These are phyloP conservation scores for Saxophila tyrrhenica DNA, from an alignment of 495 filamentous ascomycete genomes.

Conservation along the genomic window DNA sequence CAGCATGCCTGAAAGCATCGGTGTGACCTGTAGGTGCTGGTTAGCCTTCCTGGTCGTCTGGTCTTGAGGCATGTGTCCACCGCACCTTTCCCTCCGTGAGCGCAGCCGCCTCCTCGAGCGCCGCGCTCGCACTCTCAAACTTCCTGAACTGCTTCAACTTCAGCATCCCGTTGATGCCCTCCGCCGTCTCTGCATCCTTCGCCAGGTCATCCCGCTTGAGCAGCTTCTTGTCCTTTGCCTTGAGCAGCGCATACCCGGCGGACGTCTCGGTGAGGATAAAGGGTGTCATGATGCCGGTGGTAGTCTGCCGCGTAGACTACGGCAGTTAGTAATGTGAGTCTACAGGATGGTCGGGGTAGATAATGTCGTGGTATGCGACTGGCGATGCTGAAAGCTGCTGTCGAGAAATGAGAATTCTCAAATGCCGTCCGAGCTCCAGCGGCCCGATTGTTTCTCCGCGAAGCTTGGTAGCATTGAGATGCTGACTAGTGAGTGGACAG, in stretches of 20 bases:
- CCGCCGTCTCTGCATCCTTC: slow-evolving; percentile 62
- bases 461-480: too few species aligned
- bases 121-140: slow-evolving; percentile 81
- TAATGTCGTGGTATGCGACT: background rate
- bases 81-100: slow-evolving; percentile 71
- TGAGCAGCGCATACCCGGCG: slow-evolving; percentile 94
- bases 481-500: too few species aligned
- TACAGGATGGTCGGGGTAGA: background rate
- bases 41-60: background rate
- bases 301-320: background rate
- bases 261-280: slow-evolving; percentile 70
- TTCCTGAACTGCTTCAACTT: slow-evolving; percentile 95
- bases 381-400: background rate
- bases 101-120: slow-evolving; percentile 77
- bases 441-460: too few species aligned
- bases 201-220: slow-evolving; percentile 71
- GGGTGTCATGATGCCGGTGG: slow-evolving; percentile 21
- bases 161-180: slow-evolving; percentile 78
- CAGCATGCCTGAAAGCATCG: slow-evolving; percentile 68
- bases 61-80: background rate
- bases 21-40: slow-evolving; percentile 50
- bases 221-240: slow-evolving; percentile 95
- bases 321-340: background rate
- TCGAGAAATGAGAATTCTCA: background rate
- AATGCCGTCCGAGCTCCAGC: too few species aligned